phyloP scores from a whole-genome alignment of 1,284 basidiomycete genomes.

The Sporisorium graminicola region DNA sequence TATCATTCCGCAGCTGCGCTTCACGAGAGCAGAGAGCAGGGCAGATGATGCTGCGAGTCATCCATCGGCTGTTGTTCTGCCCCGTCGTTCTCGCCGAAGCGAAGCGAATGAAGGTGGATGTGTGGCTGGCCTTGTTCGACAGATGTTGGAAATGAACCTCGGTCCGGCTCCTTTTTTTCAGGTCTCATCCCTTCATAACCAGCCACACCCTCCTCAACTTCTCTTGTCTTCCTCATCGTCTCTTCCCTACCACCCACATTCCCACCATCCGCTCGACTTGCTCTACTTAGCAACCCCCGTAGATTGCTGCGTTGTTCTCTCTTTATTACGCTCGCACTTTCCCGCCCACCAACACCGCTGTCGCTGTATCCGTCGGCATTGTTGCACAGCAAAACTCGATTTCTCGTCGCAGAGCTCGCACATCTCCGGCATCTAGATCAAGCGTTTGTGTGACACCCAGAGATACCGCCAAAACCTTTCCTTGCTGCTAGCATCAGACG shows the following conservation, averaged over 20 bases:
- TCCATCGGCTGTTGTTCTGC: neutral
- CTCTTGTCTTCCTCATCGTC: too few species aligned
- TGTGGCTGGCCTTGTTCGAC: slow-evolving; percentile 9
- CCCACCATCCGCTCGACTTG: neutral
- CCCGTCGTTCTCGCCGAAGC: neutral
- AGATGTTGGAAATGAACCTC: slow-evolving; percentile 8
- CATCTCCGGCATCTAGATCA: too few species aligned
- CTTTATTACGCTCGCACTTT: neutral
- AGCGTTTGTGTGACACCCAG: too few species aligned
- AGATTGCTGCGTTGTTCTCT: neutral
- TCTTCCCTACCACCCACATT: neutral
- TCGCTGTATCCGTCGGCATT: neutral
- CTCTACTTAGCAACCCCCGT: neutral
- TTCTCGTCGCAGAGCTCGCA: neutral
- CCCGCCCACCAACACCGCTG: slow-evolving; percentile 4
- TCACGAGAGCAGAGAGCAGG: neutral
- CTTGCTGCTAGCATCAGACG: neutral
- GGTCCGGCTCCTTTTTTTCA: slow-evolving; percentile 1
- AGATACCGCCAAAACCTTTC: neutral
- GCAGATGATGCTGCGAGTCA: neutral
- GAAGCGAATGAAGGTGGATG: neutral
- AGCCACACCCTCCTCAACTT: neutral
- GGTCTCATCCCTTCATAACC: neutral
- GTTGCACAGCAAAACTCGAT: neutral
- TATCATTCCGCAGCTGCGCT: neutral